Conservation (phyloP, 1,284 basidiomycete species). For the Dichomitus squalens region DNA sequence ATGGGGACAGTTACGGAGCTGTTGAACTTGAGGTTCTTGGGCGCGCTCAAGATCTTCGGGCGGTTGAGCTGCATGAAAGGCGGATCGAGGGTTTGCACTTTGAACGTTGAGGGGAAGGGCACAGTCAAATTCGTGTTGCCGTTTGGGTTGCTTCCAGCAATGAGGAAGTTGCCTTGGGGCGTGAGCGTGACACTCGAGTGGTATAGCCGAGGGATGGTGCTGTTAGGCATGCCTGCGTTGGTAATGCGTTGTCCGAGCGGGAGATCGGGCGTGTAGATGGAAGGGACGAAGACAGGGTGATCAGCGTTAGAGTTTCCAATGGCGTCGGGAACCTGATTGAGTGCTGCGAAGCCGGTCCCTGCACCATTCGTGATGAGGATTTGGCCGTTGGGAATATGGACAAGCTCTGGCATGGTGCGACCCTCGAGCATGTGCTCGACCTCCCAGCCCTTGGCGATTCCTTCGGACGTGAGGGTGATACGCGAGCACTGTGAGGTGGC, state of each 20-base stretch:
- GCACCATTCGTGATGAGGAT: slow-evolving; percentile 77
- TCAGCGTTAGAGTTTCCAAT: slow-evolving; percentile 59
- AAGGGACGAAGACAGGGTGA: slow-evolving; percentile 52
- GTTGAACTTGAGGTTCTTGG: slow-evolving; percentile 43
- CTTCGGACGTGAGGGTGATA: slow-evolving; percentile 27
- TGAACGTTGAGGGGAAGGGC: slow-evolving; percentile 80
- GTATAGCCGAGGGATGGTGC: slow-evolving; percentile 74
- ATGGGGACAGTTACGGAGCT: slow-evolving; percentile 41
- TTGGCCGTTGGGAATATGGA: slow-evolving; percentile 71
- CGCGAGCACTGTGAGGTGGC: slow-evolving; percentile 46
- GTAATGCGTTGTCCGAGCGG: slow-evolving; percentile 64
- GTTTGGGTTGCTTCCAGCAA: slow-evolving; percentile 88
- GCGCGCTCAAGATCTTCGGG: slow-evolving; percentile 39
- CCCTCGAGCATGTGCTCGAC: slow-evolving; percentile 78
- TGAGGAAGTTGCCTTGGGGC: slow-evolving; percentile 63
- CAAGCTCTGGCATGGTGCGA: slow-evolving; percentile 79
- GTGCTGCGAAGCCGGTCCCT: slow-evolving; percentile 52
- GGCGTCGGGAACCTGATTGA: slow-evolving; percentile 51
- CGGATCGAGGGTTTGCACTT: slow-evolving; percentile 80
- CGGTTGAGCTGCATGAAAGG: slow-evolving; percentile 44
- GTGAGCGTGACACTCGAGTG: slow-evolving; percentile 78
- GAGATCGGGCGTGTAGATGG: slow-evolving; percentile 64
- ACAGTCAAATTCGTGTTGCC: slow-evolving; percentile 54
- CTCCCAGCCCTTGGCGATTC: slow-evolving; percentile 33
- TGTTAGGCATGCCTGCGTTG: slow-evolving; percentile 55